Evolutionary conservation across 2,329 filamentous ascomycete species (phyloP), one percentile per base, ranked within the genome.

Genomic region (Alternaria sp.): DNA sequence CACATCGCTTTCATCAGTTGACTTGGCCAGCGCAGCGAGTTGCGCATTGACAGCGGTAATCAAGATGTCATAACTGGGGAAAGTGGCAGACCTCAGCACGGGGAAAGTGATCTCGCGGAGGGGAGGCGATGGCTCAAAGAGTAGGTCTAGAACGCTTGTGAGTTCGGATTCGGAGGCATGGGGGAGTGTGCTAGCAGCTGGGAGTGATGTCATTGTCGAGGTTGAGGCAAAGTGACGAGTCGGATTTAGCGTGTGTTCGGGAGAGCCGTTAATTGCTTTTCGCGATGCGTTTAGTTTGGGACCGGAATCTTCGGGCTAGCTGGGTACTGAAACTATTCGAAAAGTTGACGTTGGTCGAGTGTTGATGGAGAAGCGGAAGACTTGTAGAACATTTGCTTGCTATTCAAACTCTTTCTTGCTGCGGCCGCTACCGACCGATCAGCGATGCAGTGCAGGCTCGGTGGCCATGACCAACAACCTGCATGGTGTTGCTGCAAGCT

Each of bases 121-220:
- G 51, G 89, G 86, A 0, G 86, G 82, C 54, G 90, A 93, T 16
- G 92, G 91, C 76, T 97, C 94, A 79, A 97, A 97, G 60, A 97
- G 88, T 4, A 89, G 84, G 79, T 96, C 91, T 49, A 97, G 86
- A 51, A 89, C 81, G 5, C 79, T 73, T 38, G 82, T 83, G 57
- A 91, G 85, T 20, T 85, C 80, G 28, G 82, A 71, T 30, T 87
- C 83, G 18, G 88, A 75, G 49, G 89, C 84, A 47, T 81, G 79
- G 26, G 84, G 81, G 39, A 96, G 81, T 14, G 81, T 79, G 46
- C 81, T 75, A 69, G 89, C 82, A 28, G 84, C 75, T 12, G 91
- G 91, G 7, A 95, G 83, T 43, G 73, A 70, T 55, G 71, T 60
- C 68, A 76, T 77, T 22, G 57, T 64, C 46, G 26, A 12, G 20